phyloP scores from a whole-genome alignment of 108 stramenopile genomes.

The Fistulifera solaris region DNA sequence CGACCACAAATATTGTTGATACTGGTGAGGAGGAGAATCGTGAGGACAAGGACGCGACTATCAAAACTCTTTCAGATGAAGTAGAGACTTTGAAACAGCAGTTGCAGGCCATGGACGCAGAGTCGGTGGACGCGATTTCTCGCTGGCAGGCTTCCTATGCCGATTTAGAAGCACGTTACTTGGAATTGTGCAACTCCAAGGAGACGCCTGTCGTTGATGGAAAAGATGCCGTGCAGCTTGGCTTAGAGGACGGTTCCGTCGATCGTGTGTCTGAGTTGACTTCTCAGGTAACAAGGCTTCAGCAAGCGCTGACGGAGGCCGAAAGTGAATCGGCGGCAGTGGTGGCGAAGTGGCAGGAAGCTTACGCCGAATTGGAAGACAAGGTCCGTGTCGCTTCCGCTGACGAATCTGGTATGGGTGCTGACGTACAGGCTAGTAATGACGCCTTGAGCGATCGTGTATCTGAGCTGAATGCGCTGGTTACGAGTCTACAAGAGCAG shows the following conservation, averaged over 20 bases:
- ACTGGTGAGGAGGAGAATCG: not conserved
- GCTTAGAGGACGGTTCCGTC: not conserved
- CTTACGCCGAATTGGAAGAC: constrained; percentile 12
- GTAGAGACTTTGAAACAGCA: constrained; percentile 23
- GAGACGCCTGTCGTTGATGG: not conserved
- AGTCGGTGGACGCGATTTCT: constrained; percentile 4
- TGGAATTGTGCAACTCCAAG: not conserved
- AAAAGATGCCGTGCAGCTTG: not conserved
- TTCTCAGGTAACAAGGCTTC: not conserved
- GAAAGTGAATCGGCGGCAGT: constrained; percentile 8
- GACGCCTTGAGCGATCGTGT: constrained; percentile 6
- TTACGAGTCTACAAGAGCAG: not conserved
- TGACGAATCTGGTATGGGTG: too few species aligned
- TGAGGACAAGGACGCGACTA: not conserved
- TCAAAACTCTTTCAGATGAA: not conserved
- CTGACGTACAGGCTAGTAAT: not conserved
- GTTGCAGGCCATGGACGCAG: constrained; percentile 4
- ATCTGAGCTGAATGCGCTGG: not conserved
- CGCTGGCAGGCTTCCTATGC: constrained; percentile 8
- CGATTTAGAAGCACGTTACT: not conserved
- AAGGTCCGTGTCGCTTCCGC: not conserved
- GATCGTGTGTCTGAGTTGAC: not conserved
- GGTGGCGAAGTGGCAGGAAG: constrained; percentile 29
- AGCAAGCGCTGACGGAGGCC: not conserved
- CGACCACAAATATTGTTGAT: constrained; percentile 3